Percentiles rank a stretch among this genome's conserved stretches.
These are phyloP conservation scores for Ophiocordyceps robertsii DNA, from an alignment of 2,329 filamentous ascomycete species.

Conservation along the genomic window DNA sequence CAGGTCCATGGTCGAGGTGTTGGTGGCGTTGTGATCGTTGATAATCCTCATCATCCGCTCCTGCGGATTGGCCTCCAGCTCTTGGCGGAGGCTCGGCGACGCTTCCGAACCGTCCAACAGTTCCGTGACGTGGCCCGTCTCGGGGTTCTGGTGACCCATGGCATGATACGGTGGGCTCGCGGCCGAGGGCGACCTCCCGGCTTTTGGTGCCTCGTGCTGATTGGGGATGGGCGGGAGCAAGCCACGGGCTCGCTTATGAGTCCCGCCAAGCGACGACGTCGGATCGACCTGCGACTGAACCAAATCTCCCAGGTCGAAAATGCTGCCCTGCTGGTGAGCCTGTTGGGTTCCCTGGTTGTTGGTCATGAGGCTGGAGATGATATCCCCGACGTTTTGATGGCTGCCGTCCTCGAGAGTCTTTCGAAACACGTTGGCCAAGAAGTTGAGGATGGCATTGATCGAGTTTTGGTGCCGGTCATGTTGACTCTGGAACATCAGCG, in stretches of 20 bases:
- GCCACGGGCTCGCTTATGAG: slow-evolving; percentile 37
- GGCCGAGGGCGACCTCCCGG: slow-evolving; percentile 14
- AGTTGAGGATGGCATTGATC: slow-evolving; percentile 96
- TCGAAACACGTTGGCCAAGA: slow-evolving; percentile 92
- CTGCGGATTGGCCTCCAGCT: slow-evolving; percentile 43
- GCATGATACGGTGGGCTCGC: slow-evolving; percentile 14
- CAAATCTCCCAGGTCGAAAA: slow-evolving; percentile 49
- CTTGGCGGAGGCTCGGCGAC: slow-evolving; percentile 37
- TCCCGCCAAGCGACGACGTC: slow-evolving; percentile 23
- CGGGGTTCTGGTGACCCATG: slow-evolving; percentile 20
- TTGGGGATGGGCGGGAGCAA: slow-evolving; percentile 40
- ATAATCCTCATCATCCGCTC: slow-evolving; percentile 54
- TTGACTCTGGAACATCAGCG: slow-evolving; percentile 75
- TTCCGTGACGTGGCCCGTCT: slow-evolving; percentile 46
- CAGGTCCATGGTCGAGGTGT: slow-evolving; percentile 33
- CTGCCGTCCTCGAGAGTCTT: slow-evolving; percentile 75
- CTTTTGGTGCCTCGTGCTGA: slow-evolving; percentile 14
- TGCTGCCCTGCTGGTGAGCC: slow-evolving; percentile 34
- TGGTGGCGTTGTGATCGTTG: slow-evolving; percentile 47
- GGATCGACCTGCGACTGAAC: slow-evolving; percentile 32
- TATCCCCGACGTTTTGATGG: slow-evolving; percentile 66
- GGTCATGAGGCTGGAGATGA: slow-evolving; percentile 66
- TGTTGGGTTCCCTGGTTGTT: slow-evolving; percentile 28
- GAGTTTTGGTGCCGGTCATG: slow-evolving; percentile 97
- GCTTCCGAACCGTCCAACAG: slow-evolving; percentile 40